Conservation (phyloP, 371 early-diverging fungal genomes). For the Capillidium heterosporum region DNA sequence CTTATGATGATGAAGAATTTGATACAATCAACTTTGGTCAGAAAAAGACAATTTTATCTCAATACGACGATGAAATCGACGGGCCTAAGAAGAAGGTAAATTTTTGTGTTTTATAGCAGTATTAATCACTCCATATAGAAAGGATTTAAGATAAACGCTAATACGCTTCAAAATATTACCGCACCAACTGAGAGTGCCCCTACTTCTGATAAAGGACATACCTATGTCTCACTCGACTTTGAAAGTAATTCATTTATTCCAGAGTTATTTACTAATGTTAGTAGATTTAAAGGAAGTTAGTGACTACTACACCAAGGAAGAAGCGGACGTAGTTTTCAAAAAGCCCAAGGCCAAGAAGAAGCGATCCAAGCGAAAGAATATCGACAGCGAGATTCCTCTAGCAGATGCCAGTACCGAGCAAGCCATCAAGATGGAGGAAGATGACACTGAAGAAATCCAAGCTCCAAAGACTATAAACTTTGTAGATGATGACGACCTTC, state of each 20-base stretch:
- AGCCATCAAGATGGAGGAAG: background rate
- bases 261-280: background rate
- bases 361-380: slow-evolving; percentile 16
- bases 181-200: slow-evolving; percentile 10
- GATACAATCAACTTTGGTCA: slow-evolving; percentile 11
- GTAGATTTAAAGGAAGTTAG: slow-evolving; percentile 14
- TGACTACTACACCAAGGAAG: slow-evolving; percentile 70
- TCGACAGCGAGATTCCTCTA: slow-evolving; percentile 5
- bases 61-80: slow-evolving; percentile 56
- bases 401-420: background rate
- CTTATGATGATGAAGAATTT: slow-evolving; percentile 61
- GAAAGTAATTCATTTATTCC: background rate
- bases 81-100: slow-evolving; percentile 20
- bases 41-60: slow-evolving; percentile 46
- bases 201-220: background rate
- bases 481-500: slow-evolving; percentile 90
- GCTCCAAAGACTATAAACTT: slow-evolving; percentile 24
- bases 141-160: slow-evolving; percentile 5
- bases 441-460: slow-evolving; percentile 1
- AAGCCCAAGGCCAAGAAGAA: slow-evolving; percentile 47
- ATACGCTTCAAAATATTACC: slow-evolving; percentile 1
- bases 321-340: slow-evolving; percentile 55
- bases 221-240: background rate
- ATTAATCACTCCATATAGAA: slow-evolving; percentile 2
- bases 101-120: slow-evolving; percentile 2